Base-by-base conservation (phyloP, 2,329 filamentous ascomycete genomes). In the Catunica adiposa region DNA sequence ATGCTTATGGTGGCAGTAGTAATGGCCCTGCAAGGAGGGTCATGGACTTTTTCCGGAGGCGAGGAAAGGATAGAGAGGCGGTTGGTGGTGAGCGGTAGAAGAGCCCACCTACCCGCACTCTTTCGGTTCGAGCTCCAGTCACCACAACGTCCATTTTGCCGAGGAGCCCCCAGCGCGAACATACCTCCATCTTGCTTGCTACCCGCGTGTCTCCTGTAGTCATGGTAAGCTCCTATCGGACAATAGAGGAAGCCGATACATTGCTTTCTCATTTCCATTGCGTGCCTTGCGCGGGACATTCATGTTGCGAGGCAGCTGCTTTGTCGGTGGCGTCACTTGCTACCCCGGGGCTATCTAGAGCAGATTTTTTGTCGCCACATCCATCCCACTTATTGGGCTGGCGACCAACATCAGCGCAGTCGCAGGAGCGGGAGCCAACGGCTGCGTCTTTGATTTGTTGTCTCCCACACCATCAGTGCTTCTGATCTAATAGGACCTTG, bases 1-100 rank as follows among this genome's bases (percentile, higher is more conserved):
- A 96, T 63, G 74, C n/a, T n/a, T n/a, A n/a, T n/a, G n/a, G n/a
- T n/a, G n/a, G n/a, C n/a, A n/a, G n/a, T n/a, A n/a, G 75, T 54
- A 82, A 82, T 31, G 90, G 90, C 47, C 86, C 89, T 2, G 89
- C 89, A 14, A 84, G 89, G 66, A 82, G 88, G 65, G 92, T 98
- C 40, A 97, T 98, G 89, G 90, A 98, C 70, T 95, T 97, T 69
- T 98, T 98, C 74, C 78, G 92, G 63, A 78, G 89, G 67, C 79
- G 89, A 66, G 87, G 86, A 56, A 88, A 84, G 70, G 86, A 83
- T 20, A 58, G 57, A 56, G 57, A 58, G 38, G 57, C 53, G 42
- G 54, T 48, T 53, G 48, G 34, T 52, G 50, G 54, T 47, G 51
- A 56, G 53, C 58, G 56, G 58, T 55, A 58, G 57, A 56, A 40